Percentiles rank a stretch among this genome's conserved stretches.
These are phyloP conservation scores for Turnera subulata DNA, from an alignment of 345 rosid species.

Conservation along the genomic window DNA sequence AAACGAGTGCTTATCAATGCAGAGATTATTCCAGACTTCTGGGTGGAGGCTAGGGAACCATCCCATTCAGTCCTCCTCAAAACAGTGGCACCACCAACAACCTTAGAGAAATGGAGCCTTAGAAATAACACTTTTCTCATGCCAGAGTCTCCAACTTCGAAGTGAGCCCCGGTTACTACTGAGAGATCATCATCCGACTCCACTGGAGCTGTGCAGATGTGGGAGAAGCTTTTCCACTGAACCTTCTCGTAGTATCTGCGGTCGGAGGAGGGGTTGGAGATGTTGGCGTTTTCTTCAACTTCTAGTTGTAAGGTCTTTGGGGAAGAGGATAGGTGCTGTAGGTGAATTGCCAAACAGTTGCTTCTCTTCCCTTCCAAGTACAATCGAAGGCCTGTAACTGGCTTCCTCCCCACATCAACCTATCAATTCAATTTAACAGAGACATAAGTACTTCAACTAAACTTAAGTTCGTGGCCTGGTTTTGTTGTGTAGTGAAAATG, in stretches of 20 bases:
- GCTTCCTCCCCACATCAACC: conserved; percentile 95
- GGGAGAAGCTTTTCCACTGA: conserved; percentile 91
- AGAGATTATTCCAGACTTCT: conserved; percentile 82
- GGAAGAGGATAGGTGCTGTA: conserved; percentile 94
- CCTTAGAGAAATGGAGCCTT: conserved; percentile 66
- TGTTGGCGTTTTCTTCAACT: conserved; percentile 46
- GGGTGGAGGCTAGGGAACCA: conserved; percentile 66
- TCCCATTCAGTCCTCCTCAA: conserved; percentile 76
- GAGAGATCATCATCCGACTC: conserved; percentile 80
- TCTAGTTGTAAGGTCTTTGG: conserved; percentile 75
- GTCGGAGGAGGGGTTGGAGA: conserved; percentile 40
- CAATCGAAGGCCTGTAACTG: conserved; percentile 88
- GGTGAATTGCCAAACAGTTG: conserved; percentile 76
- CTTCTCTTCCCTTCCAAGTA: conserved; percentile 90
- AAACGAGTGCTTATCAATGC: conserved; percentile 84
- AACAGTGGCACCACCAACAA: conserved; percentile 49
- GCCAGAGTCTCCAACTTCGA: conserved; percentile 77
- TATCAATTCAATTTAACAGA: conserved; percentile 23
- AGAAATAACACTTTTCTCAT: conserved; percentile 77
- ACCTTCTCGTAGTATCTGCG: conserved; percentile 85
- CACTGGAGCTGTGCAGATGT: conserved; percentile 83
- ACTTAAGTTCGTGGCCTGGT: too few species aligned
- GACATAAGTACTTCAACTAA: neutral
- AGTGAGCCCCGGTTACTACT: conserved; percentile 83
- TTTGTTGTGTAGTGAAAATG: too few species aligned